Percentiles rank a stretch among this genome's conserved stretches.
Conservation (phyloP, 129 eudicot genomes). For the Lactuca sativa region DNA sequence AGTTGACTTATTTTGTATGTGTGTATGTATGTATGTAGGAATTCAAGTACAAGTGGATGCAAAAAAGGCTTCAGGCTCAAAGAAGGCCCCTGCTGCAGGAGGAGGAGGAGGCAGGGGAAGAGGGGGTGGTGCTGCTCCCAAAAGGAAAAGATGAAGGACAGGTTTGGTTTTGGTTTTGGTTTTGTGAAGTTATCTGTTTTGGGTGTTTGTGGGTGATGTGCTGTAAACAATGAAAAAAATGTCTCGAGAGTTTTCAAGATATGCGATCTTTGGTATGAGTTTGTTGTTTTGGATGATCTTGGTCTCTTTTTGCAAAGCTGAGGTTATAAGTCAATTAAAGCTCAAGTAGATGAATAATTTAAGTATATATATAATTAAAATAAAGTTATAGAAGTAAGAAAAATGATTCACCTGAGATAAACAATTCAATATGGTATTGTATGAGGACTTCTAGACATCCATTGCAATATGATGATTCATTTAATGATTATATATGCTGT, state of each 20-base stretch:
- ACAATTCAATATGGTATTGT: no score
- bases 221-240: slow-evolving; percentile 21
- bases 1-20: neutral
- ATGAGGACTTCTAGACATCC: no score
- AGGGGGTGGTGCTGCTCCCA: slow-evolving; percentile 46
- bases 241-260: slow-evolving; percentile 27
- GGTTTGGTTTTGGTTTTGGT: neutral
- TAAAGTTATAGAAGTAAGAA: no score
- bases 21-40: slow-evolving; percentile 39
- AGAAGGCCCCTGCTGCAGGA: slow-evolving; percentile 65
- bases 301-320: neutral
- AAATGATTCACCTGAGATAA: no score
- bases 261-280: slow-evolving; percentile 7
- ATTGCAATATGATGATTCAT: no score
- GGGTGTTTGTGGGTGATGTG: neutral
- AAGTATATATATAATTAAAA: no score
- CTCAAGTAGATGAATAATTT: no score
- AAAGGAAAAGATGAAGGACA: slow-evolving; percentile 64
- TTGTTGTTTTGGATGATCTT: slow-evolving; percentile 17
- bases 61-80: slow-evolving; percentile 63
- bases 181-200: neutral
- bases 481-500: no score
- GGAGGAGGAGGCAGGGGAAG: slow-evolving; percentile 65
- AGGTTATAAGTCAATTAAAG: no score
- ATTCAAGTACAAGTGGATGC: slow-evolving; percentile 72